phyloP scores from a whole-genome alignment of 2,329 filamentous ascomycete species.

The Neofusicoccum parvum region DNA sequence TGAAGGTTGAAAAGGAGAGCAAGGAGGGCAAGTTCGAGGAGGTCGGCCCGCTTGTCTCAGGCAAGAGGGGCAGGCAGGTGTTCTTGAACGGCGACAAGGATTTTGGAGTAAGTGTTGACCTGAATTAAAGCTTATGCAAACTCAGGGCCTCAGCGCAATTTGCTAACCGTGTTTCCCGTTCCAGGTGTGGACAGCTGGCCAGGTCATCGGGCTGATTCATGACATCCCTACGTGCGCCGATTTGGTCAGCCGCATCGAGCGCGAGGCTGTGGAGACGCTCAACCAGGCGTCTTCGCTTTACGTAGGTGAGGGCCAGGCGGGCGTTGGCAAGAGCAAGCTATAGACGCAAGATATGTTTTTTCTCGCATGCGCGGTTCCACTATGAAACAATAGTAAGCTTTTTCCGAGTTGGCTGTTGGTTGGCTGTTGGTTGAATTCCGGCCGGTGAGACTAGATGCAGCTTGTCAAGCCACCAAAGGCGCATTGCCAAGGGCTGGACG shows the following conservation, averaged over 20 bases:
- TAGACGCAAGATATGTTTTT: constrained; percentile 22
- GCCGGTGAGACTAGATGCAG: not conserved
- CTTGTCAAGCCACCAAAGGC: constrained; percentile 3
- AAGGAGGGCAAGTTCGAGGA: constrained; percentile 85
- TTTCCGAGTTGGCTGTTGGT: not conserved
- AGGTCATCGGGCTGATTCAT: constrained; percentile 72
- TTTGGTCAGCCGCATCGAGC: constrained; percentile 50
- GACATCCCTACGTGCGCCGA: constrained; percentile 53
- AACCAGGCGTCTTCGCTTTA: constrained; percentile 41
- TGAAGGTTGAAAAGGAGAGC: constrained; percentile 82
- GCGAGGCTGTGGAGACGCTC: constrained; percentile 47
- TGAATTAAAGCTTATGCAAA: not conserved
- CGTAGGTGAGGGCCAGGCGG: constrained; percentile 39
- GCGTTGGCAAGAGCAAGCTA: constrained; percentile 48
- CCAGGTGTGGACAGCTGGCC: constrained; percentile 94
- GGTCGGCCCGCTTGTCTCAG: constrained; percentile 83
- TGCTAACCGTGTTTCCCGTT: constrained; percentile 19
- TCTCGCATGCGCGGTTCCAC: not conserved
- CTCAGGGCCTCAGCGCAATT: not conserved
- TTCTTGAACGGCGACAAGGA: constrained; percentile 91
- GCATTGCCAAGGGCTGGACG: not conserved
- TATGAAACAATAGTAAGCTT: constrained; percentile 9
- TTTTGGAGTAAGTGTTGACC: constrained; percentile 68
- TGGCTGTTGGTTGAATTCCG: not conserved
- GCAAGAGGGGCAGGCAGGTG: constrained; percentile 86